phyloP scores from a whole-genome alignment of 306 rosid species.

The Fragaria vesca region DNA sequence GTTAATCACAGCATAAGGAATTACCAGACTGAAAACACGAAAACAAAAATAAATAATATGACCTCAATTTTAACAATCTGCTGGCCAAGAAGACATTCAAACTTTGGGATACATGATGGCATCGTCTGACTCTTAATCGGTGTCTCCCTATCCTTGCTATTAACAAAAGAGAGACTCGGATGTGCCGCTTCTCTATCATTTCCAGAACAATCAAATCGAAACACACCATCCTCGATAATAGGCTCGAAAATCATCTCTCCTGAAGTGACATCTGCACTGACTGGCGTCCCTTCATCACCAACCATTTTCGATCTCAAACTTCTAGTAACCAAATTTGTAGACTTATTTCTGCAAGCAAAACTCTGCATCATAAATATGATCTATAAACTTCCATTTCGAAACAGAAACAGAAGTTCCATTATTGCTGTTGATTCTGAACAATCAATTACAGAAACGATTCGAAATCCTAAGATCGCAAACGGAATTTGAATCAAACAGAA shows the following conservation, averaged over 20 bases:
- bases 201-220: slow-evolving; percentile 81
- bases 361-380: slow-evolving; percentile 8
- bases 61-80: slow-evolving; percentile 82
- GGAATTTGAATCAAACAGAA: not conserved
- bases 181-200: slow-evolving; percentile 57
- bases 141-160: slow-evolving; percentile 56
- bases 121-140: slow-evolving; percentile 42
- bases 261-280: slow-evolving; percentile 36
- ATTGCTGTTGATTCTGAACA: too few relatives aligned
- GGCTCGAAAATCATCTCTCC: slow-evolving; percentile 74
- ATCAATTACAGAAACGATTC: too few relatives aligned
- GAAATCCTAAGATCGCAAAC: not conserved
- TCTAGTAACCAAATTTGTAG: slow-evolving; percentile 25
- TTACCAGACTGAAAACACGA: not conserved
- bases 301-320: slow-evolving; percentile 52
- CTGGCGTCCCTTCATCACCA: slow-evolving; percentile 29
- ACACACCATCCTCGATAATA: slow-evolving; percentile 73
- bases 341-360: slow-evolving; percentile 46
- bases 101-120: slow-evolving; percentile 60
- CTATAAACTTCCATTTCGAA: not conserved
- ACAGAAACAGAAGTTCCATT: too few relatives aligned
- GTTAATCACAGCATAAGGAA: slow-evolving; percentile 14
- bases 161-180: slow-evolving; percentile 74
- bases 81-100: slow-evolving; percentile 53
- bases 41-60: not conserved